Conservation (phyloP, 2,329 filamentous ascomycete species). For the Claviceps monticola region DNA sequence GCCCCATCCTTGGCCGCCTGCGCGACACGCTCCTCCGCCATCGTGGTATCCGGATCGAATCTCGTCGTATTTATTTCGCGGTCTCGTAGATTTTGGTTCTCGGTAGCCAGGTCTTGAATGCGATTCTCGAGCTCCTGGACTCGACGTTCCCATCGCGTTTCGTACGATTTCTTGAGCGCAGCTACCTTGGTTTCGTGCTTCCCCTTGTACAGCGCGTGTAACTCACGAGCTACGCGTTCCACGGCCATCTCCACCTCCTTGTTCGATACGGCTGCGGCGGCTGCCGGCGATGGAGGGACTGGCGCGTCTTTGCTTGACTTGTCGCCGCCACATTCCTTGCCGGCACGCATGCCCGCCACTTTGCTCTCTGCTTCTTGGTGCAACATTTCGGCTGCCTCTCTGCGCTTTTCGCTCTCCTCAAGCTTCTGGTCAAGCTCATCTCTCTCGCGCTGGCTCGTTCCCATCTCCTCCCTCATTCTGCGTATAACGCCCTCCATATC, state of each 20-base stretch:
- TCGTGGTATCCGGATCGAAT: slow-evolving; percentile 31
- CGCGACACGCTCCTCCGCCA: slow-evolving; percentile 35
- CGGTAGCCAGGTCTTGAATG: slow-evolving; percentile 53
- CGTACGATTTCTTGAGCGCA: slow-evolving; percentile 74
- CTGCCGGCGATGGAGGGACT: slow-evolving; percentile 24
- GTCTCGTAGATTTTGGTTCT: slow-evolving; percentile 60
- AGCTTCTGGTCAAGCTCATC: slow-evolving; percentile 65
- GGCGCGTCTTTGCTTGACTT: slow-evolving; percentile 6
- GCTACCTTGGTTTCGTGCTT: slow-evolving; percentile 96
- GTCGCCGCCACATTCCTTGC: slow-evolving; percentile 29
- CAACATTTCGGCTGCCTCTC: slow-evolving; percentile 61
- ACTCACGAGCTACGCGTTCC: slow-evolving; percentile 83
- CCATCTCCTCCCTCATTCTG: slow-evolving; percentile 70
- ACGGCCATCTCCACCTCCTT: slow-evolving; percentile 71
- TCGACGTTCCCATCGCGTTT: slow-evolving; percentile 80
- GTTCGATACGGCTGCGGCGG: slow-evolving; percentile 21
- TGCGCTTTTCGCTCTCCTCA: slow-evolving; percentile 62
- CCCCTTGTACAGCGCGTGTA: slow-evolving; percentile 86
- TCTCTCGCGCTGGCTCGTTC: slow-evolving; percentile 62
- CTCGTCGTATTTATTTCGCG: slow-evolving; percentile 53
- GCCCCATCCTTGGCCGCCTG: slow-evolving; percentile 52
- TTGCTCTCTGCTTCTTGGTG: slow-evolving; percentile 64
- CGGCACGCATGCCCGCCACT: slow-evolving; percentile 58
- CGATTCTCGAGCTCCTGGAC: slow-evolving; percentile 62
- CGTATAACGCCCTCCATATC: slow-evolving; percentile 76